These are phyloP conservation scores for Trametes meyenii DNA, from an alignment of 768 basidiomycete genomes.

Conservation along the genomic window DNA sequence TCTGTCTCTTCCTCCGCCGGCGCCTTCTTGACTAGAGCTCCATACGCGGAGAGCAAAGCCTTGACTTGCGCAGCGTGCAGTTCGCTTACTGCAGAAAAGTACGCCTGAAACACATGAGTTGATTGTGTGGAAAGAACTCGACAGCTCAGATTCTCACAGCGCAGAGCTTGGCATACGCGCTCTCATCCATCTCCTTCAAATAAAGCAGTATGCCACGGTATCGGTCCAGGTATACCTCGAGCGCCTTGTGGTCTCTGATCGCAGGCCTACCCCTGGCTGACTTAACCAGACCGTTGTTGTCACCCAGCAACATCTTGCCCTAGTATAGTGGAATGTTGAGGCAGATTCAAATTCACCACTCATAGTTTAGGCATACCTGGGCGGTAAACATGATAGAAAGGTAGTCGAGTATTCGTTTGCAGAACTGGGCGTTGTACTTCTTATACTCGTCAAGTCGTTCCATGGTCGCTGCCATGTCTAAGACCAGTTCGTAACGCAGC, in stretches of 20 bases:
- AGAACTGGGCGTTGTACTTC: slow-evolving; percentile 89
- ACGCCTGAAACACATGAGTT: slow-evolving; percentile 56
- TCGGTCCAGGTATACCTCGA: slow-evolving; percentile 83
- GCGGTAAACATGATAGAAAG: slow-evolving; percentile 89
- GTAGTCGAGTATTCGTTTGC: slow-evolving; percentile 89
- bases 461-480: slow-evolving; percentile 97
- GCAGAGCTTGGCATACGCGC: slow-evolving; percentile 84
- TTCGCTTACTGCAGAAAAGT: slow-evolving; percentile 85
- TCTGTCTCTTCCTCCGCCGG: slow-evolving; percentile 76
- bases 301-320: slow-evolving; percentile 70
- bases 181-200: slow-evolving; percentile 95
- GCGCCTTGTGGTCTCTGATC: slow-evolving; percentile 63
- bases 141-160: slow-evolving; percentile 56
- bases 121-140: not conserved
- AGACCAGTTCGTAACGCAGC: not conserved
- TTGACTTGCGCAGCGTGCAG: slow-evolving; percentile 84
- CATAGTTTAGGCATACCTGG: slow-evolving; percentile 55
- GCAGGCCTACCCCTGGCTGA: slow-evolving; percentile 47
- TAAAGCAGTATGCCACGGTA: slow-evolving; percentile 92
- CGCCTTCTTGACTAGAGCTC: slow-evolving; percentile 62
- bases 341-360: not conserved
- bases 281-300: slow-evolving; percentile 58
- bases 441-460: slow-evolving; percentile 90
- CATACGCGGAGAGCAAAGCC: slow-evolving; percentile 62
- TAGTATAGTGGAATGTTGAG: slow-evolving; percentile 32